Evolutionary conservation across 2,329 filamentous ascomycete genomes (phyloP), one percentile per base, ranked within the genome.

Genomic region (Stemphylium beticola): DNA sequence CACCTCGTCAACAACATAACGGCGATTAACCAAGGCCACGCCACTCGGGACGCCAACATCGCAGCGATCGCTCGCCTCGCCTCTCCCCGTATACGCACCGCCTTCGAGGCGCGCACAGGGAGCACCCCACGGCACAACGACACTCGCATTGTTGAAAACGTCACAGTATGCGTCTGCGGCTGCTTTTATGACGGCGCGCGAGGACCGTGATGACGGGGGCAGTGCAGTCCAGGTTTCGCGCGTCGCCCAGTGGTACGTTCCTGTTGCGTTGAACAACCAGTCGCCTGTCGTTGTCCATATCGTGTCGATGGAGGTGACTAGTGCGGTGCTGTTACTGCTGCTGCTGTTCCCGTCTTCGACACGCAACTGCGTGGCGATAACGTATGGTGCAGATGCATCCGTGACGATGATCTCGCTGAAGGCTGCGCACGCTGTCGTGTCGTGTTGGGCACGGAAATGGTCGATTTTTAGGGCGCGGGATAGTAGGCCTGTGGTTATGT

Each of bases 241-340:
- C 4, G 54, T 57, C 5, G 65, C 62, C 65, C 64, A 71, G 50
- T 70, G 65, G 24, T 60, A 59, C 2, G 66, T 71, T 2, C 64
- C 66, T 0, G 67, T 71, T 14, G 64, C 63, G 42, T 72, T 72
- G 60, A 72, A 72, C 1, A 69, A 57, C 69, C 69, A 72, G 40
- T 72, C 69, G 3, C 67, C 67, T 14, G 62, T 69, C 1, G 57
- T 67, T 7, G 69, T 72, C 11, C 64, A 54, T 41, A 72, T 68
- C 32, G 34, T 66, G 29, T 70, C 68, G 15, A 71, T 64, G 29
- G 62, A 53, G 15, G 46, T 49, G 9, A 70, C 59, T 29, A 24
- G 22, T 24, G 22, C 22, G 2, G 22, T 22, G 6, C 20, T 22
- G 6, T 22, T 22, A 3, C 20, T 24, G 8, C 22, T 24, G 8